Evolutionary conservation across 1,284 basidiomycete genomes (phyloP).

Genomic region (Fomitopsis pinicola): DNA sequence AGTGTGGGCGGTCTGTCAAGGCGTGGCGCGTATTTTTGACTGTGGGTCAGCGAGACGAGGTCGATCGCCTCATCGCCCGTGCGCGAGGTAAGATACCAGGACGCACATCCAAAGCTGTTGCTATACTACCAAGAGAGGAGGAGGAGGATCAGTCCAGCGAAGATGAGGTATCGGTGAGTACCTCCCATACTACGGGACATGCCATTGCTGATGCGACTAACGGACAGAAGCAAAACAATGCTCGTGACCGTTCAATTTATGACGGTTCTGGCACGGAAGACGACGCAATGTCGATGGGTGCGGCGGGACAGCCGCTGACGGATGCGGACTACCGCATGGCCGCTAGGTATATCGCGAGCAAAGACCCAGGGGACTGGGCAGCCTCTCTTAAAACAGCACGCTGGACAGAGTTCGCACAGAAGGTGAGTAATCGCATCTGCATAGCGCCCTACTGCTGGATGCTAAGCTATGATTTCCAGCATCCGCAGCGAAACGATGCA

Average conservation of each 20-base stretch:
- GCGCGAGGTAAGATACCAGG: neutral
- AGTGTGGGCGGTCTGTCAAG: constrained; percentile 41
- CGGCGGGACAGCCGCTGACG: constrained; percentile 42
- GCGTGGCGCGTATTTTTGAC: constrained; percentile 62
- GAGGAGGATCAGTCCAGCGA: neutral
- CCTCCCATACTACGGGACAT: neutral
- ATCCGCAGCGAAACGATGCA: neutral
- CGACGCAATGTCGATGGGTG: constrained; percentile 51
- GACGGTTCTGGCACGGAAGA: constrained; percentile 27
- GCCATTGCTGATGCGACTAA: neutral
- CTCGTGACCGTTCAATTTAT: no score
- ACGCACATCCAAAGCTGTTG: no score
- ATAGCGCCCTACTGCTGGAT: no score
- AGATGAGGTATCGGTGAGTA: neutral
- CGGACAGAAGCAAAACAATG: no score
- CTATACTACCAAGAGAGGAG: neutral
- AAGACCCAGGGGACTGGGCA: constrained; percentile 36
- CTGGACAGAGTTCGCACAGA: neutral
- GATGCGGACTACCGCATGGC: constrained; percentile 54
- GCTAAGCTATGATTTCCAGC: neutral
- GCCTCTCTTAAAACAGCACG: constrained; percentile 15
- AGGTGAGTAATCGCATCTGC: neutral
- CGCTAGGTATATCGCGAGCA: constrained; percentile 51
- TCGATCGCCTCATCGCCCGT: constrained; percentile 56
- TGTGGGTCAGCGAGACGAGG: constrained; percentile 49